Base-by-base conservation (phyloP, 768 basidiomycete species). In the Gelatoporia subvermispora region DNA sequence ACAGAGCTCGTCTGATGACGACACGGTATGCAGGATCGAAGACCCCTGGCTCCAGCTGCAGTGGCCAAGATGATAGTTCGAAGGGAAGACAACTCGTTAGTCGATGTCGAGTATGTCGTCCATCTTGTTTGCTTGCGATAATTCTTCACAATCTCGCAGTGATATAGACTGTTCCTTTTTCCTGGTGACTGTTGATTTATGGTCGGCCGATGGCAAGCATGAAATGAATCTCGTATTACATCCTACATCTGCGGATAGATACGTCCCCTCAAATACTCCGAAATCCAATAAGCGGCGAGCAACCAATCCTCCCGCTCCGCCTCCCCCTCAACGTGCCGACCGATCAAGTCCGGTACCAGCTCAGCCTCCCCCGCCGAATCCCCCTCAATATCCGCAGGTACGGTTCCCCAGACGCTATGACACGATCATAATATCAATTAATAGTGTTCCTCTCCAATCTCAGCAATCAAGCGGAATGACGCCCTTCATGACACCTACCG, bases 211-310 rank as follows among this genome's bases (percentile, higher is more conserved):
- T 57, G 86, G 82, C 13, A 81, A 76, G 54, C 77, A 83, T 24
- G 90, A 95, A 61, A 85, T 86, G 72, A 95, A 95, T 64, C 79
- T 95, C 15, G 90, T 96, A 37, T 73, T 90, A 18, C 91, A 93
- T 61, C 90, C 93, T 0, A 86, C 86, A 1, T 82, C 90, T 3
- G 72, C 80, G 28, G 88, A 90, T 60, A 80, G 87, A 44, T 86
- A 83, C 65, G 73, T 79, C n/a, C 76, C 85, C 2, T 61, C 65
- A 1, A 60, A 68, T 42, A 60, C 64, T 2, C 63, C 66, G 15
- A 69, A 69, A 59, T 43, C 58, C 47, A 31, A 31, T 31, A 60
- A 62, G 48, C 49, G 64, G 37, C 54, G 58, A 50, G 47, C 53
- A 31, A 59, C 60, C 13, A 51, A 55, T 35, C 41, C 57, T 23